Percentiles rank a stretch among this genome's conserved stretches.
Evolutionary conservation across 768 basidiomycete genomes (phyloP).

Genomic region (Hericium alpestre): DNA sequence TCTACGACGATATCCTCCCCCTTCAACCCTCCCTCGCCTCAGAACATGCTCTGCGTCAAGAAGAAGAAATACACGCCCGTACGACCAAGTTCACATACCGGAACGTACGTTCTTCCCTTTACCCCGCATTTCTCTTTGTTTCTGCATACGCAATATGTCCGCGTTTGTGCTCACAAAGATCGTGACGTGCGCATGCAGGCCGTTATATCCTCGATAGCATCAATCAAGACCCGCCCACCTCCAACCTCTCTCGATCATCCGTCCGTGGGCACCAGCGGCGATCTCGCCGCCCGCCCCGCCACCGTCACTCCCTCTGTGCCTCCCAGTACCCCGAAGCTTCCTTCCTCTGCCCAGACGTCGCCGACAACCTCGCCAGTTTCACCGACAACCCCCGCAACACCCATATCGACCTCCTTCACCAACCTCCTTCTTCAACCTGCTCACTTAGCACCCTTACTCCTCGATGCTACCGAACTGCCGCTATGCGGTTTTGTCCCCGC

Average conservation of each 20-base stretch:
- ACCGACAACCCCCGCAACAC: conserved; percentile 27
- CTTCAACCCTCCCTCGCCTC: conserved; percentile 52
- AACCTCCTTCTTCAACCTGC: conserved; percentile 42
- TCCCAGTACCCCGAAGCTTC: not conserved
- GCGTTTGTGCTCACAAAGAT: conserved; percentile 6
- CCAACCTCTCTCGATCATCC: conserved; percentile 53
- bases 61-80: conserved; percentile 66
- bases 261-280: conserved; percentile 70
- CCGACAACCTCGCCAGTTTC: not conserved
- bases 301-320: not conserved
- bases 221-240: conserved; percentile 39
- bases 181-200: conserved; percentile 24
- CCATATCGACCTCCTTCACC: conserved; percentile 21
- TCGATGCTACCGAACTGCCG: conserved; percentile 45
- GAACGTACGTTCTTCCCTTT: conserved; percentile 38
- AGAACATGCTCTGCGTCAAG: conserved; percentile 74
- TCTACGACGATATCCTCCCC: conserved; percentile 51
- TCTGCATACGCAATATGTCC: conserved; percentile 4
- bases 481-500: conserved; percentile 64
- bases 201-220: conserved; percentile 39
- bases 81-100: conserved; percentile 76
- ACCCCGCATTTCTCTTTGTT: not conserved
- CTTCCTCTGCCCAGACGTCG: not conserved
- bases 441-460: conserved; percentile 46
- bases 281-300: conserved; percentile 46